Evolutionary conservation across 2,329 filamentous ascomycete species (phyloP), one percentile per base, ranked within the genome.

Genomic region (Hypoxylon sp.): DNA sequence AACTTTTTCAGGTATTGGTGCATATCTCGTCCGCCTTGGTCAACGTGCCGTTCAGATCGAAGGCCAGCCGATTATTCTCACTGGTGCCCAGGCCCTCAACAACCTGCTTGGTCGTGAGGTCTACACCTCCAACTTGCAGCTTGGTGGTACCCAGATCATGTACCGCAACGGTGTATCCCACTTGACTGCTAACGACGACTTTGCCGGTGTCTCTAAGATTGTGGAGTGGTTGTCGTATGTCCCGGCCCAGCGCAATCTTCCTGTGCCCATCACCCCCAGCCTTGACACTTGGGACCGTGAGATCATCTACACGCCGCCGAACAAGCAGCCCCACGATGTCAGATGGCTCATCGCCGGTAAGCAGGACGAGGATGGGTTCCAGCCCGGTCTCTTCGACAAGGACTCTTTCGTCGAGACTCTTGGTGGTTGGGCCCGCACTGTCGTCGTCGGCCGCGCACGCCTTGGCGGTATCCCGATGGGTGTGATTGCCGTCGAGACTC

Each of bases 71-170:
- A 99, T 99, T 75, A 99, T 99, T 72, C 86, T 99, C 63, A 99
- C 95, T 70, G 95, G 95, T 85, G 95, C 95, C 45, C 91, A 92
- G 65, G 95, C 95, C 58, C 89, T 99, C 75, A 99, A 99, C 87
- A 99, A 98, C 81, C 83, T 99, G 70, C 87, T 99, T 60, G 95
- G 95, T 71, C 92, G 96, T 68, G 95, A 99, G 78, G 94, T 99
- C 24, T 99, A 99, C 81, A 97, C 95, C 20, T 98, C 95, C 60
- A 99, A 99, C 84, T 80, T 99, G 73, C 95, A 99, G 82, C 91
- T 99, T 65, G 95, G 95, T 87, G 95, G 95, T 69, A 99, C 95
- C n/a, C 95, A 99, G 79, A 99, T 99, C 84, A 99, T 99, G 95
- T 98, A 99, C 87, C 93, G 91, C 81, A 99, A 99, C 75, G 95